Conservation (phyloP, 495 filamentous ascomycete genomes). For the Penicillium samsonianum region DNA sequence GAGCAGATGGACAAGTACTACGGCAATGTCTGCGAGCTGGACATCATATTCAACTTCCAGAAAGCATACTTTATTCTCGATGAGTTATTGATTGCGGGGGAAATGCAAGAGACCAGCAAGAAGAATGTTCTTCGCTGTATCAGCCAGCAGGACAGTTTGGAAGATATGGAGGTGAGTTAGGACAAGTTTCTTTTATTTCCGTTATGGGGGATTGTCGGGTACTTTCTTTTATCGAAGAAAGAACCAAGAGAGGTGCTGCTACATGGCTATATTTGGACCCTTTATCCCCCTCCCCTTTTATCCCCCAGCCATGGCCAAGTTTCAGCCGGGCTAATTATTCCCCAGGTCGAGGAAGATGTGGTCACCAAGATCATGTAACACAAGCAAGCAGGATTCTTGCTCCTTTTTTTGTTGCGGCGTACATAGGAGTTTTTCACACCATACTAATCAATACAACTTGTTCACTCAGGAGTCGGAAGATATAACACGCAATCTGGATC, state of each 20-base stretch:
- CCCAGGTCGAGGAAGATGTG: constrained; percentile 89
- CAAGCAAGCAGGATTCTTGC: constrained; percentile 21
- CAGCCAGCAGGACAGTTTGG: constrained; percentile 88
- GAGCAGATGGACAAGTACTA: constrained; percentile 99
- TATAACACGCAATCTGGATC: constrained; percentile 30
- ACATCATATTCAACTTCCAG: constrained; percentile 99
- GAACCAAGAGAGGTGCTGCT: constrained; percentile 5
- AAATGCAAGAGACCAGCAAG: constrained; percentile 99
- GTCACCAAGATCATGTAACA: constrained; percentile 92
- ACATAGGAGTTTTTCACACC: constrained; percentile 34
- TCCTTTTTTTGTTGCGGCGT: constrained; percentile 26
- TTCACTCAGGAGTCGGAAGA: constrained; percentile 36
- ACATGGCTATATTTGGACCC: background rate
- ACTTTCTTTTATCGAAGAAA: background rate
- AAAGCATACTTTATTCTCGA: constrained; percentile 99
- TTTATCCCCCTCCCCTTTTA: background rate
- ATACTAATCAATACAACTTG: constrained; percentile 45
- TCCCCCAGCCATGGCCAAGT: constrained; percentile 14
- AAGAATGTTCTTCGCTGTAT: constrained; percentile 97
- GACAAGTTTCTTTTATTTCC: constrained; percentile 1
- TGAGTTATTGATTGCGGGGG: constrained; percentile 90
- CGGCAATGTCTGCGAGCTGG: constrained; percentile 98
- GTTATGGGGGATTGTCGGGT: background rate
- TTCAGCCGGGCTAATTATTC: constrained; percentile 57
- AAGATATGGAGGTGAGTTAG: constrained; percentile 93